Base-by-base conservation (phyloP, 179 eudicot genomes). In the Drosera spatulata region DNA sequence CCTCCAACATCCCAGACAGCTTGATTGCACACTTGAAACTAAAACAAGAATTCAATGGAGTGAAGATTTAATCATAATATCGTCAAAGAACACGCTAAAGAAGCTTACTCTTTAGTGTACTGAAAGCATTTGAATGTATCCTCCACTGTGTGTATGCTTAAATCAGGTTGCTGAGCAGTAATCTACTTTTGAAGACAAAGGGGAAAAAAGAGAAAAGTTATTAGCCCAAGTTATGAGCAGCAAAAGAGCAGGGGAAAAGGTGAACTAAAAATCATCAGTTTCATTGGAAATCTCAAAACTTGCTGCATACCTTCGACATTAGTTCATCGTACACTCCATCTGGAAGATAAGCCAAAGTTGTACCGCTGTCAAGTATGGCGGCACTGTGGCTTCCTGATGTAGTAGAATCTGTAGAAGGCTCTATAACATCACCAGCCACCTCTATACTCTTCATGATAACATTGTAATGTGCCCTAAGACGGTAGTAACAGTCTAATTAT, bases 341-440 rank as follows among this genome's bases (percentile, higher is more conserved):
- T 22, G 87, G 85, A 56, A 88, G 88, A 83, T 91, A 84, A 10
- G 94, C 91, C 75, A 91, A 78, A 68, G 97, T 91, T 56, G 97
- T 85, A 63, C 97, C 97, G 55, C 97, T 88, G 66, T 91, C 97
- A 58, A 91, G 72, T 52, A 91, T 75, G 48, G 85, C 73, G 14
- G 67, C 66, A 58, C 66, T 64, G 37, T 66, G 78, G 6, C 62
- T 12, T 9, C 64, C 70, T 40, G 72, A 37, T 64, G 75, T 70
- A 7, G 74, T 61, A 39, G 42, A 33, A 66, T 61, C 67, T 49
- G 82, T 54, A 58, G 81, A 74, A 60, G 82, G 77, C 61, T 81
- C 14, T 58, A 83, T 42, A 70, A 63, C 74, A 53, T 67, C 71
- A 72, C 80, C 87, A 67, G 72, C 93, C 63, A 93, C 94, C 64